Evolutionary conservation across 257 asterid species (phyloP).

Genomic region (Leonotis leonurus): DNA sequence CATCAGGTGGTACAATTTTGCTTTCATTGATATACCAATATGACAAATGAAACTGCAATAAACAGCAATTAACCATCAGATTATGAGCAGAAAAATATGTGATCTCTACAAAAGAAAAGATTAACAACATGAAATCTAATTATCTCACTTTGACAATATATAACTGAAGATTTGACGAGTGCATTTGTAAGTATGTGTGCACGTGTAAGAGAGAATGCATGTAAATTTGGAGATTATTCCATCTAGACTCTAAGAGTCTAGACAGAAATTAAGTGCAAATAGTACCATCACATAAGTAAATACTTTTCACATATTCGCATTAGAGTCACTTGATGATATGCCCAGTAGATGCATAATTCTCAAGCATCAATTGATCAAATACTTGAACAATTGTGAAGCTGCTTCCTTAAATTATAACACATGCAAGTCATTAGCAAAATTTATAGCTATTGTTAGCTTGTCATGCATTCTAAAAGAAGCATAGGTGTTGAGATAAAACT

Average conservation of each 20-base stretch:
- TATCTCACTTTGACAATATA: neutral
- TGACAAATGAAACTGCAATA: constrained; percentile 83
- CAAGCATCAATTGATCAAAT: neutral
- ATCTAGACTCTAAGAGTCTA: too few relatives aligned
- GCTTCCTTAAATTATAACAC: neutral
- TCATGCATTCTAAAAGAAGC: neutral
- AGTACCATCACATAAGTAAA: neutral
- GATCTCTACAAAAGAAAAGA: neutral
- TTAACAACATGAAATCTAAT: neutral
- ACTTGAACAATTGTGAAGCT: neutral
- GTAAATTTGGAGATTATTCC: neutral
- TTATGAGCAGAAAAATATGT: constrained; percentile 2
- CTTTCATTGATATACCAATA: constrained; percentile 70
- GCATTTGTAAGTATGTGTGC: neutral
- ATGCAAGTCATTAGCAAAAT: neutral
- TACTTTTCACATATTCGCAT: too few relatives aligned
- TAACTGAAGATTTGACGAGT: neutral
- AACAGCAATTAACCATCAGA: constrained; percentile 16
- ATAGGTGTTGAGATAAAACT: neutral
- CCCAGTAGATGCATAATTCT: neutral
- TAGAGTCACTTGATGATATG: too few relatives aligned
- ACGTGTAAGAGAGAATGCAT: neutral
- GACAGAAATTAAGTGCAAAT: constrained; percentile 5
- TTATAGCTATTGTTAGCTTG: neutral
- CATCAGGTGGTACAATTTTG: constrained; percentile 55